These are phyloP conservation scores for Ophiostoma populinum DNA, from an alignment of 2,329 filamentous ascomycete species.

Conservation along the genomic window DNA sequence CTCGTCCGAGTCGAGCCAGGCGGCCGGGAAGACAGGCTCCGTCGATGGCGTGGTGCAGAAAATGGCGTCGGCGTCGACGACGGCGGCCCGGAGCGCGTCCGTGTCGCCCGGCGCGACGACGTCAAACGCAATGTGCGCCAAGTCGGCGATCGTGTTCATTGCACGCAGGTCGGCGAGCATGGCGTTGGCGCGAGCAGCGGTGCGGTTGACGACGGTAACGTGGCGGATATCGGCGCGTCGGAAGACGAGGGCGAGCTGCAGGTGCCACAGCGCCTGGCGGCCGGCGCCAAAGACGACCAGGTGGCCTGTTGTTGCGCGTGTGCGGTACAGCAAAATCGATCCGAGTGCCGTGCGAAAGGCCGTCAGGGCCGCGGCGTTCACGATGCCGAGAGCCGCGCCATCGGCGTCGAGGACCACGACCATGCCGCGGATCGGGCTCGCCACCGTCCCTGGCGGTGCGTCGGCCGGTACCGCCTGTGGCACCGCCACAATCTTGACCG, in stretches of 20 bases:
- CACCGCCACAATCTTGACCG: conserved; percentile 43
- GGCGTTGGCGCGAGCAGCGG: conserved; percentile 15
- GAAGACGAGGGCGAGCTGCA: conserved; percentile 44
- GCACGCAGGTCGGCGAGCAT: conserved; percentile 21
- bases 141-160: conserved; percentile 12
- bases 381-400: conserved; percentile 40
- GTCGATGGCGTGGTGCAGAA: conserved; percentile 46
- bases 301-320: conserved; percentile 21
- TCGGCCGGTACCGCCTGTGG: conserved; percentile 8
- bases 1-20: conserved; percentile 30
- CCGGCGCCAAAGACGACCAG: conserved; percentile 52
- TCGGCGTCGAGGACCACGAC: conserved; percentile 39
- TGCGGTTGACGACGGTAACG: conserved; percentile 19
- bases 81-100: conserved; percentile 32
- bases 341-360: conserved; percentile 52
- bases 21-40: conserved; percentile 37
- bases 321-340: conserved; percentile 43
- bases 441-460: conserved; percentile 3
- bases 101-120: conserved; percentile 5
- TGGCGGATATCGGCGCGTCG: conserved; percentile 14
- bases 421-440: conserved; percentile 28
- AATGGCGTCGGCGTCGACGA: conserved; percentile 40
- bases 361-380: conserved; percentile 52
- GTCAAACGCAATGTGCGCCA: conserved; percentile 24
- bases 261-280: conserved; percentile 56